phyloP scores from a whole-genome alignment of 768 basidiomycete genomes.

The Chalciporus pseudorubinellus region DNA sequence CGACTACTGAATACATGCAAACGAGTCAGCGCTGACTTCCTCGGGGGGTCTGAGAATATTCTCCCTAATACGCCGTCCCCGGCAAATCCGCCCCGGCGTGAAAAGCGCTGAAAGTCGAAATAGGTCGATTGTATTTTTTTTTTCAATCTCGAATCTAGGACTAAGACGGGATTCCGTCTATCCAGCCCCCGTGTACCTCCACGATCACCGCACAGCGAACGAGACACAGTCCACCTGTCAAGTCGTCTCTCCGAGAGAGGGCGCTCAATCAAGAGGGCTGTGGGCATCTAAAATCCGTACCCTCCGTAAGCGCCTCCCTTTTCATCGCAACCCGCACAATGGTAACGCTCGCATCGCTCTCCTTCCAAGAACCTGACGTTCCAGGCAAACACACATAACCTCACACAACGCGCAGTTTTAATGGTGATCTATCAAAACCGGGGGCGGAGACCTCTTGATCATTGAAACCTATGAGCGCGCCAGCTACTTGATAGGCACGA shows the following conservation, averaged over 20 bases:
- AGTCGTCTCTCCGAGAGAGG: not conserved
- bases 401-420: not conserved
- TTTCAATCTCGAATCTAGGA: not conserved
- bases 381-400: not conserved
- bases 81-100: not conserved
- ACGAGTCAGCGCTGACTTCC: not conserved
- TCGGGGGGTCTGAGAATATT: not conserved
- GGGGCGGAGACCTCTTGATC: too few species aligned
- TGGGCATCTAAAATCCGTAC: not conserved
- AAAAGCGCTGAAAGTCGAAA: not conserved
- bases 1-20: not conserved
- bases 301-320: not conserved
- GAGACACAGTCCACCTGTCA: too few species aligned
- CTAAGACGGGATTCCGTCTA: not conserved
- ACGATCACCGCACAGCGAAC: too few species aligned
- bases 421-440: not conserved
- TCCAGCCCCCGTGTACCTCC: too few species aligned
- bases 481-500: too few species aligned
- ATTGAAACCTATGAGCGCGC: not conserved
- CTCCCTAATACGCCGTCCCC: not conserved
- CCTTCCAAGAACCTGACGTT: not conserved
- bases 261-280: not conserved
- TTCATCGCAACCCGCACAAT: too few species aligned
- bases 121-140: not conserved
- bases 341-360: slow-evolving; percentile 1